Conservation (phyloP, 2,329 filamentous ascomycete species). For the Clarireedia homoeocarpa region DNA sequence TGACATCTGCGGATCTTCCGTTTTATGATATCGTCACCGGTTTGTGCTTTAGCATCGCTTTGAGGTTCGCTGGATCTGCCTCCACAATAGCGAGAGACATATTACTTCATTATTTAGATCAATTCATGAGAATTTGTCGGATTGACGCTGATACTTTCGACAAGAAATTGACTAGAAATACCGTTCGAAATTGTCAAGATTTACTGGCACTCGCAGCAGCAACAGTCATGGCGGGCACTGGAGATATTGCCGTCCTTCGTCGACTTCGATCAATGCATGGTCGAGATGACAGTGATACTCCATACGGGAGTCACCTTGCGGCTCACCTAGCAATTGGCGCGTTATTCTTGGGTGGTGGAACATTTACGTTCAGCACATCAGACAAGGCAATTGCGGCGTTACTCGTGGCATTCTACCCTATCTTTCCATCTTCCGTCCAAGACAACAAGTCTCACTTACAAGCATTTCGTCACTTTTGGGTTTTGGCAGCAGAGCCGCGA, state of each 20-base stretch:
- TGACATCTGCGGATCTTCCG: constrained; percentile 78
- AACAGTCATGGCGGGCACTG: constrained; percentile 92
- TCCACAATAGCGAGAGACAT: constrained; percentile 68
- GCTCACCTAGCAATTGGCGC: constrained; percentile 86
- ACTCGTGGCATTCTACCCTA: constrained; percentile 86
- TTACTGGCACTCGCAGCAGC: constrained; percentile 73
- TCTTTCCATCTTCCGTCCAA: constrained; percentile 81
- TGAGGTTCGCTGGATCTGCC: constrained; percentile 68
- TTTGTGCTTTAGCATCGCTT: constrained; percentile 71
- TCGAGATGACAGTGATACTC: constrained; percentile 71
- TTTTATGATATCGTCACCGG: constrained; percentile 91
- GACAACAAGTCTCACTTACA: constrained; percentile 94
- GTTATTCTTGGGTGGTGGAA: constrained; percentile 87
- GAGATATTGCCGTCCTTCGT: constrained; percentile 78
- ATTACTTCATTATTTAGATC: constrained; percentile 75
- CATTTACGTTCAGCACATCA: constrained; percentile 82
- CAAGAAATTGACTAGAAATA: constrained; percentile 71
- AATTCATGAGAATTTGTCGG: constrained; percentile 71
- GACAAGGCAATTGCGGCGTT: constrained; percentile 80
- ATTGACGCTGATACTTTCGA: constrained; percentile 59
- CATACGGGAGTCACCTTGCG: constrained; percentile 90
- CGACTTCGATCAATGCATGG: constrained; percentile 83
- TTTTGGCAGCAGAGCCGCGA: constrained; percentile 80
- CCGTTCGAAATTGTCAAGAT: constrained; percentile 86
- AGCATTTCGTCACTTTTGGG: constrained; percentile 96